phyloP scores from a whole-genome alignment of 495 filamentous ascomycete genomes.

The Chaetomium fimeti region DNA sequence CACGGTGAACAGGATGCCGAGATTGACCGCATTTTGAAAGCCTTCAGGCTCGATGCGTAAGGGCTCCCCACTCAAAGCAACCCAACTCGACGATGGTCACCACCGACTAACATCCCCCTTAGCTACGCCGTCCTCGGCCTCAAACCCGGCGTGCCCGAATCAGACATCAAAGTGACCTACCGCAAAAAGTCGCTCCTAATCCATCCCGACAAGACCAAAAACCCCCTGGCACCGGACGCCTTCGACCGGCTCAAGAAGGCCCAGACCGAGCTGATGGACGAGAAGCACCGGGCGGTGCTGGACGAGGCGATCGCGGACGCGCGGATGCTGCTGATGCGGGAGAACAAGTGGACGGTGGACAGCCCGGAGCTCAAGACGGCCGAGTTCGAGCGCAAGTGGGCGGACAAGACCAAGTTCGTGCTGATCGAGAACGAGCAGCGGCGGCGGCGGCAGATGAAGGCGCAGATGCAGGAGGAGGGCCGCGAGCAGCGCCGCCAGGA shows the following conservation, averaged over 20 bases:
- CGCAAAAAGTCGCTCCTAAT: conserved; percentile 96
- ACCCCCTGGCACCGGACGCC: conserved; percentile 86
- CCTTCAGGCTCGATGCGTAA: conserved; percentile 87
- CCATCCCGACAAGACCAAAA: conserved; percentile 96
- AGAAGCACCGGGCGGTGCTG: conserved; percentile 79
- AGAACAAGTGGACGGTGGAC: conserved; percentile 89
- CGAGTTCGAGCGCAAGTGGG: conserved; percentile 80
- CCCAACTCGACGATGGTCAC: not conserved
- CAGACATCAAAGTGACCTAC: conserved; percentile 92
- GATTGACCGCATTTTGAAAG: conserved; percentile 88
- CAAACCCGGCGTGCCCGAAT: conserved; percentile 90
- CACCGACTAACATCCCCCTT: not conserved
- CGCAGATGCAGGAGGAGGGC: conserved; percentile 94
- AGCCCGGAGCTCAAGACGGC: conserved; percentile 78
- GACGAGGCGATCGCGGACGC: conserved; percentile 97
- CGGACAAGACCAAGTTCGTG: conserved; percentile 86
- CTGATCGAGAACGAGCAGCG: conserved; percentile 90
- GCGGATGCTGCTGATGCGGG: conserved; percentile 87
- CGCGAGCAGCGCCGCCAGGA: conserved; percentile 84
- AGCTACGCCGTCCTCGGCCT: conserved; percentile 95
- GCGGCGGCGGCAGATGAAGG: conserved; percentile 80
- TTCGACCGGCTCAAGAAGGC: conserved; percentile 97
- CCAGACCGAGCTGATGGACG: conserved; percentile 85
- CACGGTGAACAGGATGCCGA: conserved; percentile 71
- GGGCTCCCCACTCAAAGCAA: conserved; percentile 28